Evolutionary conservation across 2,329 filamentous ascomycete genomes (phyloP).

Genomic region (Endoconidiophora laricicola): DNA sequence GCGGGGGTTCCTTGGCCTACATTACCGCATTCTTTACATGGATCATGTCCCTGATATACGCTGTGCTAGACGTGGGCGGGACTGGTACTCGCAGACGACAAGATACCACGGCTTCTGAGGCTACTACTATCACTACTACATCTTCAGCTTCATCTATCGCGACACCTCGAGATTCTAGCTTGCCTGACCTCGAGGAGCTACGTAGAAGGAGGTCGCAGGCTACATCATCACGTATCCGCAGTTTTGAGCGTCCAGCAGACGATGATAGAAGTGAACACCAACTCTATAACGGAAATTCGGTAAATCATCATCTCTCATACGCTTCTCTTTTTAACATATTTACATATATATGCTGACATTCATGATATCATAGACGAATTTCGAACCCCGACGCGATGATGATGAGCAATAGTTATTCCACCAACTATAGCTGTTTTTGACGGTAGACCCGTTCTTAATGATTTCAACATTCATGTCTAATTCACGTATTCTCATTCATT

Average conservation of each 20-base stretch:
- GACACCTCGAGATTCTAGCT: not conserved
- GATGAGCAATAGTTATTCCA: slow-evolving; percentile 24
- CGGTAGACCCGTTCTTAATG: too few species aligned
- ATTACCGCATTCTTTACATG: slow-evolving; percentile 22
- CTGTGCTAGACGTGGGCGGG: slow-evolving; percentile 4
- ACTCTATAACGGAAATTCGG: slow-evolving; percentile 84
- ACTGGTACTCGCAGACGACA: slow-evolving; percentile 13
- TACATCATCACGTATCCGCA: slow-evolving; percentile 14
- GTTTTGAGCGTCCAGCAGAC: slow-evolving; percentile 19
- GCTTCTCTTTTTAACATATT: too few species aligned
- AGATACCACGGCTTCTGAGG: slow-evolving; percentile 7
- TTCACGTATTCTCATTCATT: too few species aligned
- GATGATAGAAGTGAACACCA: slow-evolving; percentile 43
- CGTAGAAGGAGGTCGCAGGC: slow-evolving; percentile 8
- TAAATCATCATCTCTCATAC: slow-evolving; percentile 26
- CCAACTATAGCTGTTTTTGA: too few species aligned
- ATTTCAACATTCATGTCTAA: too few species aligned
- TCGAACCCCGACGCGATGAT: slow-evolving; percentile 47
- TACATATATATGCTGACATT: slow-evolving; percentile 3
- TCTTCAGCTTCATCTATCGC: too few species aligned
- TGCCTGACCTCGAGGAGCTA: slow-evolving; percentile 1
- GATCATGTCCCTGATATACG: slow-evolving; percentile 16
- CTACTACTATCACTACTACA: too few species aligned
- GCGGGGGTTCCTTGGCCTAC: slow-evolving; percentile 17
- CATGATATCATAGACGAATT: slow-evolving; percentile 37